Evolutionary conservation across 257 asterid species (phyloP).

Genomic region (Salvia miltiorrhiza): DNA sequence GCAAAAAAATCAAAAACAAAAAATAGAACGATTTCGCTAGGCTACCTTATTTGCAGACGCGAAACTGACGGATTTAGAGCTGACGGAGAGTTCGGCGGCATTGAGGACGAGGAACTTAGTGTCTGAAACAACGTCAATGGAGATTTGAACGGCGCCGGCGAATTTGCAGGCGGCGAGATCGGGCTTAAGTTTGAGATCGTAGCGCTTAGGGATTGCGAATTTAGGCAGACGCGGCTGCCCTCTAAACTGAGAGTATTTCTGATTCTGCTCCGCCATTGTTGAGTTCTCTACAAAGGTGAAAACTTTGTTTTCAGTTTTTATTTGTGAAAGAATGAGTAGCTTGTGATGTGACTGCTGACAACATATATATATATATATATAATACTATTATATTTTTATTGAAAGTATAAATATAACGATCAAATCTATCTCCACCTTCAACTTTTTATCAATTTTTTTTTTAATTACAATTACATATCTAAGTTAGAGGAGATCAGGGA

Average conservation of each 20-base stretch:
- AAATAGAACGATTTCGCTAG: neutral
- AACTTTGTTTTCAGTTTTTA: neutral
- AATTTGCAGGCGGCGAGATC: slow-evolving; percentile 80
- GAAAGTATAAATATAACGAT: too few species aligned
- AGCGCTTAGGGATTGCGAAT: slow-evolving; percentile 75
- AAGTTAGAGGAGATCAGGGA: too few species aligned
- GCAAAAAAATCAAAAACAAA: neutral
- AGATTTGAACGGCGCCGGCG: slow-evolving; percentile 66
- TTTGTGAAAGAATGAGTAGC: neutral
- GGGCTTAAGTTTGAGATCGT: slow-evolving; percentile 79
- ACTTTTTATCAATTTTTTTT: too few species aligned
- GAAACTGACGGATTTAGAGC: slow-evolving; percentile 53
- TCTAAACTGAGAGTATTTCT: slow-evolving; percentile 56
- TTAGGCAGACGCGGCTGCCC: slow-evolving; percentile 86
- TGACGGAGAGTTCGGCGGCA: slow-evolving; percentile 73
- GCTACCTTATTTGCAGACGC: slow-evolving; percentile 43
- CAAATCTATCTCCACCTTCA: too few species aligned
- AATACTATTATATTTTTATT: neutral
- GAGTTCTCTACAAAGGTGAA: neutral
- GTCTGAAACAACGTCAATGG: slow-evolving; percentile 60
- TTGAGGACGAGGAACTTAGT: slow-evolving; percentile 82
- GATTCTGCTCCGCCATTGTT: slow-evolving; percentile 48
- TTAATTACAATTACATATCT: too few species aligned
- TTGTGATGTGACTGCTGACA: neutral
- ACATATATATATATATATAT: neutral